Evolutionary conservation across 768 basidiomycete species (phyloP).

Genomic region (Amanita phalloides): DNA sequence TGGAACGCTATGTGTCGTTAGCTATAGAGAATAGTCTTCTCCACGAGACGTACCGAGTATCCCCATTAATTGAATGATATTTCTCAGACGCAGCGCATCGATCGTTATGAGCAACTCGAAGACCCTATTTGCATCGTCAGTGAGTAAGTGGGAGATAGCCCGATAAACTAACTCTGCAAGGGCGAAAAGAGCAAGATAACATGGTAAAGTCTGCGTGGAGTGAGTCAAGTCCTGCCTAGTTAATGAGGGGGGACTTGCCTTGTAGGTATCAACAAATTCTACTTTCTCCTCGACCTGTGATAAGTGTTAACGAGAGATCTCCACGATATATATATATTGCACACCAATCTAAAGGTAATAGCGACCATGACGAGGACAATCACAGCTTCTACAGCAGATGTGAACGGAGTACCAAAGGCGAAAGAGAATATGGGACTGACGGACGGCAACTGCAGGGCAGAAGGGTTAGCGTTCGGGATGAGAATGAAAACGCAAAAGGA

Average conservation of each 20-base stretch:
- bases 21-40: too few species aligned
- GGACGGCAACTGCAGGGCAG: constrained; percentile 35
- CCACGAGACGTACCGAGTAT: constrained; percentile 37
- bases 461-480: constrained; percentile 7
- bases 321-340: constrained; percentile 12
- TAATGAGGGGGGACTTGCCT: constrained; percentile 23
- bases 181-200: constrained; percentile 77
- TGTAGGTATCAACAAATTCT: constrained; percentile 35
- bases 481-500: constrained; percentile 1
- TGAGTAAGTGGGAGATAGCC: neutral
- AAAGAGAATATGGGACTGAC: constrained; percentile 32
- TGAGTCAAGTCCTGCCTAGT: neutral
- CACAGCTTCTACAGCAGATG: constrained; percentile 46
- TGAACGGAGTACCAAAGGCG: neutral
- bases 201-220: constrained; percentile 47
- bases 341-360: constrained; percentile 54
- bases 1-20: constrained; percentile 49
- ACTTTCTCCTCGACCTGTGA: constrained; percentile 43
- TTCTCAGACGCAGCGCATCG: constrained; percentile 73
- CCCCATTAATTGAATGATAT: constrained; percentile 69
- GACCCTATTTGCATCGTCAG: constrained; percentile 31
- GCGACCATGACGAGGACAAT: constrained; percentile 68
- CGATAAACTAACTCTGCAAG: constrained; percentile 56
- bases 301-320: neutral
- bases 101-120: constrained; percentile 76